Evolutionary conservation across 441 rosid species (phyloP), one percentile per base, ranked within the genome.

Genomic region (Brassica balearica): DNA sequence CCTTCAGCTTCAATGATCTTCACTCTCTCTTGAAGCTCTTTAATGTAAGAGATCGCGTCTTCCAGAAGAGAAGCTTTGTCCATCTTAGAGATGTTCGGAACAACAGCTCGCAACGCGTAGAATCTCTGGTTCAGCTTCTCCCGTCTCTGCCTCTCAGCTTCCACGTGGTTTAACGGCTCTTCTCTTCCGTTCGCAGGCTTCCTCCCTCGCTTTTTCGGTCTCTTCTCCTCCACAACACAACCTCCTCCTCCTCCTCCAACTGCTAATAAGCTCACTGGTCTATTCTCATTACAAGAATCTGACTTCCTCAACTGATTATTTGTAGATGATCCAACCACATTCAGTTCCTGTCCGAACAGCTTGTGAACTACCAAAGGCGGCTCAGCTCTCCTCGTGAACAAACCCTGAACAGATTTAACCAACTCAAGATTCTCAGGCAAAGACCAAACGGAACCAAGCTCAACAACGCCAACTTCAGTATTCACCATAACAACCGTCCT

Each of bases 381-480:
- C 2, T 41, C 15, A 71, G 6, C 60, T 53, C 80, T 82, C 11
- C 89, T 65, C 3, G 88, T 88, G 81, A 95, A 95, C 65, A 76
- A 75, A 17, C 81, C 71, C 72, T 85, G 90, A 79, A 91, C 69
- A 7, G 85, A 81, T 71, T 84, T 91, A 79, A 93, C 84, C 83
- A 87, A 46, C 17, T 81, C 89, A 11, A 84, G n/a, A 81, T 87
- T 88, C 73, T 93, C 99, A 17, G 91, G 88, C n/a, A 93, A 77
- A 59, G 88, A 85, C 82, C 93, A 86, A 73, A 95, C 96, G 0
- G 98, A 95, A 53, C 99, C 98, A 79, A 95, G 84, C 84, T 95
- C 97, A 63, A 93, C 89, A 77, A 95, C 97, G 68, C 99, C 98
- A 51, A 75, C 80, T 79, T 93, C 95, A 29, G 95, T 91, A n/a